A percentile compares a stretch with the other conserved stretches of the same genome.
Evolutionary conservation across 2,329 filamentous ascomycete species (phyloP).

Genomic region (Scedosporium aurantiacum): DNA sequence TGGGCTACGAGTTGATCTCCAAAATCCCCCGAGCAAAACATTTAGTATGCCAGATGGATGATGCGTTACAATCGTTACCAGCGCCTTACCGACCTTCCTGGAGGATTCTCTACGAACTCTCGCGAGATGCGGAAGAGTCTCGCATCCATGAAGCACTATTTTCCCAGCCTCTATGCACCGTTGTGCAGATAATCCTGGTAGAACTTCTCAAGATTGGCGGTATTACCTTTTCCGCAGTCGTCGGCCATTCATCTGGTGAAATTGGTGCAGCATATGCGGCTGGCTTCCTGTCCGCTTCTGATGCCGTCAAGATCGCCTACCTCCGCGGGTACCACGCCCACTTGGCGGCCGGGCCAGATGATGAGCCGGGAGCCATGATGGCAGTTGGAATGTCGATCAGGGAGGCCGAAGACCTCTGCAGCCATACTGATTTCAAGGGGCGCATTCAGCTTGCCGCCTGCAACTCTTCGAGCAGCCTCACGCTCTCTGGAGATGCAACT

Average conservation of each 20-base stretch:
- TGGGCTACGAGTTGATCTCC: too few relatives aligned
- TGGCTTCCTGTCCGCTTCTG: conserved; percentile 12
- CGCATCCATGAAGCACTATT: conserved; percentile 26
- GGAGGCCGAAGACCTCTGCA: not conserved
- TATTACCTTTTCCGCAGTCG: conserved; percentile 25
- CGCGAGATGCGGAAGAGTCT: conserved; percentile 20
- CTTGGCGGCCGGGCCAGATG: not conserved
- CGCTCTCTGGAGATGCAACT: conserved; percentile 20
- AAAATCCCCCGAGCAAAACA: too few relatives aligned
- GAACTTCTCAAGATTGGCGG: conserved; percentile 31
- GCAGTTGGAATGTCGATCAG: conserved; percentile 10
- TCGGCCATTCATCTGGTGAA: conserved; percentile 38
- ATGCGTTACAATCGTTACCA: conserved; percentile 12
- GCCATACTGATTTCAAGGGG: conserved; percentile 4
- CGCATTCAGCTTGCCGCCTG: conserved; percentile 22
- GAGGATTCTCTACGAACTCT: conserved; percentile 25
- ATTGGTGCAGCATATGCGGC: conserved; percentile 35
- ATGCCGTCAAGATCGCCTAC: conserved; percentile 22
- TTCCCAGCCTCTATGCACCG: conserved; percentile 31
- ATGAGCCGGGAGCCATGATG: conserved; percentile 18
- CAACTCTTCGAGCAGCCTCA: conserved; percentile 24
- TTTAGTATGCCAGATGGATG: too few relatives aligned
- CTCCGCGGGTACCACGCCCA: conserved; percentile 16
- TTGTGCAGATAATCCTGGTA: conserved; percentile 35
- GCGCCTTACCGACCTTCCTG: conserved; percentile 20